Base-by-base conservation (phyloP, 129 eudicot genomes). In the Ambrosia trifida region DNA sequence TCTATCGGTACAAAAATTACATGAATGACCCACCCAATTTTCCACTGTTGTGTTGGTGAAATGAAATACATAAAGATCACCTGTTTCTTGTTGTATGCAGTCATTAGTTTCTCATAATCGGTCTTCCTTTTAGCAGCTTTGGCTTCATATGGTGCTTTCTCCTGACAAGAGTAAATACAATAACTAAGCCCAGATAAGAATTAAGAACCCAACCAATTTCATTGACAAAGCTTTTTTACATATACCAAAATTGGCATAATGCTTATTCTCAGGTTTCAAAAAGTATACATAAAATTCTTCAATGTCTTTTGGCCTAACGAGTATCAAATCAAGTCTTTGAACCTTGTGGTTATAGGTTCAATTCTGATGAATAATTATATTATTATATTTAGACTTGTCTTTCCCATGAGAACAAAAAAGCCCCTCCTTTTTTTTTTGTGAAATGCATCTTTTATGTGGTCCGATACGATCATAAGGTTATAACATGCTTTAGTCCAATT, bases 61-160 rank as follows among this genome's bases (percentile, higher is more conserved):
- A 59, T 13, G 38, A 59, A 56, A 38, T 44, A 30, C 43, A 60
- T 18, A 40, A 45, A 2, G 63, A 40, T 74, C 51, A 87, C 96
- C 95, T 80, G 94, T 81, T 92, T 92, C 78, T 87, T 93, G 86
- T 87, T 85, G 84, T 93, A 93, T 8, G 98, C 96, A 56, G 60
- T 69, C 86, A 93, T 81, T 35, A 81, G 70, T 76, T 89, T 93
- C 73, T 85, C 95, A 47, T 93, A 93, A 35, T 93, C 98, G 1
- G 72, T 73, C 84, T 93, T 93, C 83, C 83, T 87, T 76, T 89
- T 83, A 31, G 91, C 95, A 59, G 98, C 96, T 77, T 85, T 93
- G 65, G 89, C 95, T 80, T 87, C 96, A 49, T 82, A 93, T 28
- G 98, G 98, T 62, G 98, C 98, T 75, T 93, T 93, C 70, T 93